These are phyloP conservation scores for Mrakia blollopis DNA, from an alignment of 768 basidiomycete genomes.

Conservation along the genomic window DNA sequence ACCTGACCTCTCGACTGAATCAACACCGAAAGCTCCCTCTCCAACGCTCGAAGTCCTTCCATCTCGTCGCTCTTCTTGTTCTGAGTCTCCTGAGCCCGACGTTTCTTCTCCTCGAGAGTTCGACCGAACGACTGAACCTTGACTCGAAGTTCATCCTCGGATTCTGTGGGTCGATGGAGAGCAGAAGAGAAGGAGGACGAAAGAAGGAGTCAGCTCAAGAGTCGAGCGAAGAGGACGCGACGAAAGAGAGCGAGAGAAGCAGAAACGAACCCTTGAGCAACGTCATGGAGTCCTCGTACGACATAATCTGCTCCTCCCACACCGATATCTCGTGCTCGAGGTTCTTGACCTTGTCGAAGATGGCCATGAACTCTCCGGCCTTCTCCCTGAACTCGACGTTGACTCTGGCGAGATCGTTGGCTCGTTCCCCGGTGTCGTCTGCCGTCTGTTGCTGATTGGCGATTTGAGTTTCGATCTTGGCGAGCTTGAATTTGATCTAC, in stretches of 20 bases:
- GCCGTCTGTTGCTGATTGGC: slow-evolving; percentile 66
- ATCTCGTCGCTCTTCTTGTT: slow-evolving; percentile 24
- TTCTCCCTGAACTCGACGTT: slow-evolving; percentile 65
- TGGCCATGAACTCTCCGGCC: slow-evolving; percentile 77
- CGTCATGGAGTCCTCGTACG: slow-evolving; percentile 33
- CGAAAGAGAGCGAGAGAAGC: too few species aligned
- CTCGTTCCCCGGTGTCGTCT: slow-evolving; percentile 62
- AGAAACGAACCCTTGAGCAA: slow-evolving; percentile 21
- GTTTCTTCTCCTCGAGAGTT: slow-evolving; percentile 27
- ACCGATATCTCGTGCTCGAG: slow-evolving; percentile 53
- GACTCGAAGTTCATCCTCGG: slow-evolving; percentile 20
- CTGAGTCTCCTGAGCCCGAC: not conserved
- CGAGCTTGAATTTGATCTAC: slow-evolving; percentile 57
- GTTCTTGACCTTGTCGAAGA: slow-evolving; percentile 65
- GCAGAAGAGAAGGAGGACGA: not conserved
- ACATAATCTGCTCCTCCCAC: slow-evolving; percentile 29
- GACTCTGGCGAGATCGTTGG: slow-evolving; percentile 56
- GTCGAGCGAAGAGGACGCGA: not conserved
- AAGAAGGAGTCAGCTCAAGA: not conserved
- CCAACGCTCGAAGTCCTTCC: slow-evolving; percentile 10
- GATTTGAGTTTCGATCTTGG: slow-evolving; percentile 59
- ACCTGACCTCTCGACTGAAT: slow-evolving; percentile 22
- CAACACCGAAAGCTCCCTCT: slow-evolving; percentile 5
- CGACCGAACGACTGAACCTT: slow-evolving; percentile 23
- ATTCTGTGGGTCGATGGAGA: not conserved